Evolutionary conservation across 148 eudicot species (phyloP).

Genomic region (Vaccinium macrocarpon): DNA sequence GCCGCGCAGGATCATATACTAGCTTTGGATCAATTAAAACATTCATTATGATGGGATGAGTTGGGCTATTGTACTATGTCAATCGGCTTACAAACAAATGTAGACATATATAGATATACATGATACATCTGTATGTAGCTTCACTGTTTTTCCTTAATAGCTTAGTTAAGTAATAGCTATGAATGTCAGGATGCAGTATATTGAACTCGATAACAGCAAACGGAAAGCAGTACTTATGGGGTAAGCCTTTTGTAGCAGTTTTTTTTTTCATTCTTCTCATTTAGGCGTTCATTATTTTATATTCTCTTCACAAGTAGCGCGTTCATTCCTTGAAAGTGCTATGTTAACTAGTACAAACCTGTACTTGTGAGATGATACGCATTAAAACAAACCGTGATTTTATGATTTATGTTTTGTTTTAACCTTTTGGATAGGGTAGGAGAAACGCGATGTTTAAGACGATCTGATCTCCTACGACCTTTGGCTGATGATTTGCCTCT

Average conservation of each 20-base stretch:
- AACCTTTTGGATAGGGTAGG: background rate
- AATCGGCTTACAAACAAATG: too few species aligned
- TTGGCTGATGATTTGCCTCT: constrained; percentile 16
- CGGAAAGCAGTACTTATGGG: too few species aligned
- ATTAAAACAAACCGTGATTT: background rate
- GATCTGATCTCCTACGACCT: background rate
- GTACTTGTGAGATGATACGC: background rate
- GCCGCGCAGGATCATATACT: too few species aligned
- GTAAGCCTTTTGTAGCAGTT: background rate
- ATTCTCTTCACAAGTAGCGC: background rate
- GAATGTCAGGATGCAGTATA: too few species aligned
- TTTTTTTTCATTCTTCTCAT: background rate
- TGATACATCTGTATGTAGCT: too few species aligned
- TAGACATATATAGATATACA: too few species aligned
- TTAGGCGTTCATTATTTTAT: background rate
- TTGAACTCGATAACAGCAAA: too few species aligned
- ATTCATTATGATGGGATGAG: too few species aligned
- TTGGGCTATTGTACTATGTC: too few species aligned
- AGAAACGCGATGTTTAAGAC: constrained; percentile 12
- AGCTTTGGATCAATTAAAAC: too few species aligned
- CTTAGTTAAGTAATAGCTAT: too few species aligned
- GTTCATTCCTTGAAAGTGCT: background rate
- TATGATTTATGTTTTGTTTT: background rate
- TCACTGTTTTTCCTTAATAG: too few species aligned
- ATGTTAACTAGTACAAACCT: background rate